Evolutionary conservation across 805 yeast species (phyloP).

Genomic region (Yarrowia sp.): DNA sequence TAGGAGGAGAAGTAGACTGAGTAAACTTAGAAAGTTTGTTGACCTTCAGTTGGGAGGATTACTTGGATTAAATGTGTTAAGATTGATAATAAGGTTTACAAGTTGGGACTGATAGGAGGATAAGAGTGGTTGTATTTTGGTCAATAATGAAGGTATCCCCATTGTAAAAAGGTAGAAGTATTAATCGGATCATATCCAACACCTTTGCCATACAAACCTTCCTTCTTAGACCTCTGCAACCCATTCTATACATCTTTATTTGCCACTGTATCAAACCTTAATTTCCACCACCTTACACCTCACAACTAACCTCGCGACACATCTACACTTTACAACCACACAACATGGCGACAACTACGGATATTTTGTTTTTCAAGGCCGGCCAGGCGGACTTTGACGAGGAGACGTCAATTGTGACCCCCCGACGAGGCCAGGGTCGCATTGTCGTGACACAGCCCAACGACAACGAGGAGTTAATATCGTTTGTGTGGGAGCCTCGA

Average conservation of each 20-base stretch:
- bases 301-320: neutral
- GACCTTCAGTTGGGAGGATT: too few species aligned
- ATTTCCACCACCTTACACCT: neutral
- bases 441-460: slow-evolving; percentile 57
- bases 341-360: slow-evolving; percentile 26
- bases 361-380: slow-evolving; percentile 56
- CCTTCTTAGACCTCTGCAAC: too few species aligned
- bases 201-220: neutral
- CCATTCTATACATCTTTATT: too few species aligned
- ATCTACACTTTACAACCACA: neutral
- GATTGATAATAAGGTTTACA: too few species aligned
- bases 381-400: slow-evolving; percentile 65
- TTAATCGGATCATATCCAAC: neutral
- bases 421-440: slow-evolving; percentile 66
- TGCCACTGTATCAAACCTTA: neutral
- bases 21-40: too few species aligned
- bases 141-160: too few species aligned
- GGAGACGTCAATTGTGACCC: slow-evolving; percentile 60
- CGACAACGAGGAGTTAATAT: slow-evolving; percentile 69
- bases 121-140: too few species aligned
- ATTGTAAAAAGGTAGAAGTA: too few species aligned
- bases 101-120: too few species aligned
- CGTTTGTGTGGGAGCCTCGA: slow-evolving; percentile 71
- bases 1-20: too few species aligned
- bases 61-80: too few species aligned